Percentiles rank a stretch among this genome's conserved stretches.
Conservation (phyloP, 106 monocot species). For the Agapanthus africanus region DNA sequence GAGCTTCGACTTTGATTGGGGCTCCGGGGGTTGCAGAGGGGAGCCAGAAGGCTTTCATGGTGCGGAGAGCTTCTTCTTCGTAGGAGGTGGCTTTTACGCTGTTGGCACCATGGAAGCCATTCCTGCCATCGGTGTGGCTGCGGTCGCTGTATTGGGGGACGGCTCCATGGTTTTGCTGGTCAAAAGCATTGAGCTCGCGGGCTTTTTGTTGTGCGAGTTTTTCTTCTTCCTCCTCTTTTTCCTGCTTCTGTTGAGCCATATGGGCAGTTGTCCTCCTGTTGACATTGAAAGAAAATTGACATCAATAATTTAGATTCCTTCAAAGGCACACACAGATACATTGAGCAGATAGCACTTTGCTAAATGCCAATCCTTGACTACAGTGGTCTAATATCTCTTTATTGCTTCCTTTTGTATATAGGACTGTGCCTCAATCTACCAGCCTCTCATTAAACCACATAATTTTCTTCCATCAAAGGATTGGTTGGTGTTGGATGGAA, state of each 20-base stretch:
- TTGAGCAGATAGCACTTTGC: too few species aligned
- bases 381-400: too few species aligned
- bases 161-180: constrained; percentile 89
- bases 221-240: constrained; percentile 72
- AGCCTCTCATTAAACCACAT: too few species aligned
- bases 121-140: constrained; percentile 29
- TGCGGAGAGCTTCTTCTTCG: constrained; percentile 94
- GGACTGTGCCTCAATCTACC: too few species aligned
- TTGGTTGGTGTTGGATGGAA: too few species aligned
- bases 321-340: too few species aligned
- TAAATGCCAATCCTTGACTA: too few species aligned
- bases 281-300: too few species aligned
- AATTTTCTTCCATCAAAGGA: too few species aligned
- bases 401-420: too few species aligned
- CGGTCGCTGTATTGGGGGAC: constrained; percentile 68
- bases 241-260: constrained; percentile 68
- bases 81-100: constrained; percentile 88
- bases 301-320: too few species aligned
- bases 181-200: constrained; percentile 69
- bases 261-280: constrained; percentile 74
- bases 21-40: constrained; percentile 95
- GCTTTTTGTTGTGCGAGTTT: constrained; percentile 54
- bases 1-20: constrained; percentile 51
- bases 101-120: constrained; percentile 89
- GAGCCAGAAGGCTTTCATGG: constrained; percentile 99